phyloP scores from a whole-genome alignment of 2,329 filamentous ascomycete species.

The Cladosporium velox region DNA sequence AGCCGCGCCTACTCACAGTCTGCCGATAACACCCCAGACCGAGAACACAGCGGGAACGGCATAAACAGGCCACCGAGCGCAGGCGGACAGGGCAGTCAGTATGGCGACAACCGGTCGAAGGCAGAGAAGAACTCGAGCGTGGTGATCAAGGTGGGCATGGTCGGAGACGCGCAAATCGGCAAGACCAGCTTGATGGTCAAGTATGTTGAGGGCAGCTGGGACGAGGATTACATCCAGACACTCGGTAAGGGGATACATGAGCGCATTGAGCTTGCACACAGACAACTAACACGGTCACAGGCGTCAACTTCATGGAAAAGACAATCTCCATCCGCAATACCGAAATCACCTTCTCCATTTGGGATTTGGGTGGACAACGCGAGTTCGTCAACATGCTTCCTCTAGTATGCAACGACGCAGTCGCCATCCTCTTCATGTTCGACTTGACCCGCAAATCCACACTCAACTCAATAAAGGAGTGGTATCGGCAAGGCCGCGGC shows the following conservation, averaged over 20 bases:
- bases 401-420: conserved; percentile 98
- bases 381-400: conserved; percentile 99
- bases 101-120: conserved; percentile 38
- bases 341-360: conserved; percentile 99
- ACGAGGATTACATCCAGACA: conserved; percentile 99
- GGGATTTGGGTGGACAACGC: conserved; percentile 95
- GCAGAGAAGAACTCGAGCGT: conserved; percentile 63
- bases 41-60: conserved; percentile 39
- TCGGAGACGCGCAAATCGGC: conserved; percentile 97
- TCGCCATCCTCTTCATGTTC: conserved; percentile 98
- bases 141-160: conserved; percentile 99
- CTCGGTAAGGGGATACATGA: conserved; percentile 60
- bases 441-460: conserved; percentile 94
- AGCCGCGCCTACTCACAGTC: conserved; percentile 48
- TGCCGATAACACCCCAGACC: conserved; percentile 44
- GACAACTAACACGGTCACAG: conserved; percentile 43
- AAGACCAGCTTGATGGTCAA: conserved; percentile 99
- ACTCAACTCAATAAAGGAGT: conserved; percentile 98
- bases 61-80: conserved; percentile 37
- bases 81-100: conserved; percentile 31
- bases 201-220: conserved; percentile 98
- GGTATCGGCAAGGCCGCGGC: conserved; percentile 94
- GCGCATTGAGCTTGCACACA: neutral
- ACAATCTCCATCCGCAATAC: conserved; percentile 99
- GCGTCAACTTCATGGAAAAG: conserved; percentile 99